Evolutionary conservation across 805 yeast genomes (phyloP), one percentile per base, ranked within the genome.

Genomic region (Lipomyces lipofer): DNA sequence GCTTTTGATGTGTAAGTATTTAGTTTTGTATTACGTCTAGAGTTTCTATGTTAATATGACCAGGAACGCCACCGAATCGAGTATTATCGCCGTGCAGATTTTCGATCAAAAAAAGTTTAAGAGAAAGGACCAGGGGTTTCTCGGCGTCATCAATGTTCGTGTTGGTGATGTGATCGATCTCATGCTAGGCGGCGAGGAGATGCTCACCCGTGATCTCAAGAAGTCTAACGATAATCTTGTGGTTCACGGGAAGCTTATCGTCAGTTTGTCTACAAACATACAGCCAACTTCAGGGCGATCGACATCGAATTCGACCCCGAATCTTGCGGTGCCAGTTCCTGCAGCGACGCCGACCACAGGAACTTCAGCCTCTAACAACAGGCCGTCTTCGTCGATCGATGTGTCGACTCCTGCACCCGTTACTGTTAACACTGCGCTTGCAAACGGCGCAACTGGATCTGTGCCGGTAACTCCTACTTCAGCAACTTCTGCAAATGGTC

Each of bases 31-130:
- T 24, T 45, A 29, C 15, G 47, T 30, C 28, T 7, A 5, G 4
- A n/a, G 2, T 28, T 3, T 9, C 19, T 7, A 33, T 9, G 15
- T 9, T n/a, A 12, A 15, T 15, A 19, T n/a, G 13, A 24, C 17
- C 38, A 64, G 65, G 7, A 65, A 83, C 55, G 86, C 84, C 38
- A 80, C 77, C 47, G 95, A 87, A 66, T 86, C 86, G 66, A 86
- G 95, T 7, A 87, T 91, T 42, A 75, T 94, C 48, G 95, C 92
- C 12, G 82, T 94, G 58, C 98, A 94, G 71, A 94, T 94, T 6
- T 94, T 94, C 72, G 98, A 94, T 71, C 98, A 92, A 70, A 91
- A 90, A 70, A 94, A 94, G 72, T 94, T 94, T 75, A 94, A 94
- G 71, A 90, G 89, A 82, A 91, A 90, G 79, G 99, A 94, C 69